Evolutionary conservation across 148 eudicot species (phyloP).

Genomic region (Rhododendron mucronatum): DNA sequence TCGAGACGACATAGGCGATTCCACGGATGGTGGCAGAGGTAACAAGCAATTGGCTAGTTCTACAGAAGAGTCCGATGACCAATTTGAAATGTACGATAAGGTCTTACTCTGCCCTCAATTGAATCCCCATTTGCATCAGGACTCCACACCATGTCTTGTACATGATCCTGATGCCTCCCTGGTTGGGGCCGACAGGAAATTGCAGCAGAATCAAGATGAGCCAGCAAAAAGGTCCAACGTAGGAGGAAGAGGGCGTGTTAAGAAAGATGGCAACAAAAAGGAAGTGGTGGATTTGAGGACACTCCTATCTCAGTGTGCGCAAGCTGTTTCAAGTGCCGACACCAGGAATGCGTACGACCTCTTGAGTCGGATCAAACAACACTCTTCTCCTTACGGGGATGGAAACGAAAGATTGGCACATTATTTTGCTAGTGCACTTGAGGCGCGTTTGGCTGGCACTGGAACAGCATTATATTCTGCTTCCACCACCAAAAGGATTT

Average conservation of each 20-base stretch:
- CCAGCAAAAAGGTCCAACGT: background rate
- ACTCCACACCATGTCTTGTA: no score
- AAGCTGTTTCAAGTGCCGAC: constrained; percentile 40
- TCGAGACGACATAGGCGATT: constrained; percentile 35
- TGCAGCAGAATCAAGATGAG: background rate
- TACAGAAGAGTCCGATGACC: constrained; percentile 28
- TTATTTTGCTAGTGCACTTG: constrained; percentile 27
- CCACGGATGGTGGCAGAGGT: constrained; percentile 18
- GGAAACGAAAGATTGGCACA: constrained; percentile 32
- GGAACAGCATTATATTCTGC: constrained; percentile 36
- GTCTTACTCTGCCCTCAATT: constrained; percentile 21
- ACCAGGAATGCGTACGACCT: constrained; percentile 37
- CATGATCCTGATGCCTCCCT: background rate
- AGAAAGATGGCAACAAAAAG: constrained; percentile 12
- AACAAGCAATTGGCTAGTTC: constrained; percentile 40
- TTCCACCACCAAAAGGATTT: constrained; percentile 13
- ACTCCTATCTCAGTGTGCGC: constrained; percentile 60
- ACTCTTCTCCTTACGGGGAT: constrained; percentile 30
- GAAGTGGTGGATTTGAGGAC: constrained; percentile 47
- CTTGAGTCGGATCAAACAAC: constrained; percentile 23
- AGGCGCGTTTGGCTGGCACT: constrained; percentile 47
- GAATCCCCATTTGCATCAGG: background rate
- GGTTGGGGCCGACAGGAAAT: background rate
- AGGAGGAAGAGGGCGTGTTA: constrained; percentile 15
- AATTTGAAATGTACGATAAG: constrained; percentile 38